Percentiles rank a stretch among this genome's conserved stretches.
Conservation (phyloP, 768 basidiomycete species). For the Mycena floridula region DNA sequence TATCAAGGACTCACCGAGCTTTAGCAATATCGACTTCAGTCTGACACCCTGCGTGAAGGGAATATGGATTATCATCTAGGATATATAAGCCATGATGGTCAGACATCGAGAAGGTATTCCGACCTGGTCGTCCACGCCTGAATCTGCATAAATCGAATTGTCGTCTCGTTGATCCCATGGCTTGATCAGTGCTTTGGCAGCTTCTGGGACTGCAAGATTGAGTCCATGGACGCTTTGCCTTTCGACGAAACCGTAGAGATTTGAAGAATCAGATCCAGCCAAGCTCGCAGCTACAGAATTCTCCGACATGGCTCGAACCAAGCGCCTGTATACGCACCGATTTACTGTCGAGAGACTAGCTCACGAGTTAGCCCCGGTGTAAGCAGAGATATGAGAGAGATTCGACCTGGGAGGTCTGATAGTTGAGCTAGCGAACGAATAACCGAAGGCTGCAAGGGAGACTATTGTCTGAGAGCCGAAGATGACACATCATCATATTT, state of each 20-base stretch:
- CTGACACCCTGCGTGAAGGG: slow-evolving; percentile 78
- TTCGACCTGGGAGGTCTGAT: too few relatives aligned
- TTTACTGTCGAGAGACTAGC: too few relatives aligned
- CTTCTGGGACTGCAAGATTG: slow-evolving; percentile 75
- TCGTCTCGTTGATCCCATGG: slow-evolving; percentile 78
- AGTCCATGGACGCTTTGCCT: slow-evolving; percentile 76
- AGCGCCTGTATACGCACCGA: too few relatives aligned
- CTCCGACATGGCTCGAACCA: neutral
- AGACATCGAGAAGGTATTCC: slow-evolving; percentile 6
- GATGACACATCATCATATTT: too few relatives aligned
- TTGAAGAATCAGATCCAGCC: slow-evolving; percentile 43
- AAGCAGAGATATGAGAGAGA: too few relatives aligned
- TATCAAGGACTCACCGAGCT: slow-evolving; percentile 51
- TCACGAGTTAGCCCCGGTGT: too few relatives aligned
- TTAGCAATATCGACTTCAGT: slow-evolving; percentile 67
- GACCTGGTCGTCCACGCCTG: slow-evolving; percentile 84
- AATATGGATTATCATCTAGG: slow-evolving; percentile 72
- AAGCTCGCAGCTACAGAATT: slow-evolving; percentile 41
- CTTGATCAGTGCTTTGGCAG: slow-evolving; percentile 72
- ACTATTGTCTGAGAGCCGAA: too few relatives aligned
- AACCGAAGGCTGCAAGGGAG: too few relatives aligned
- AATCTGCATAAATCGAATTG: slow-evolving; percentile 59
- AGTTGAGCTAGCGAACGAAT: too few relatives aligned
- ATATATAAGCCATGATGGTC: slow-evolving; percentile 7
- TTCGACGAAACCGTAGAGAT: slow-evolving; percentile 56